Base-by-base conservation (phyloP, 1,139 yeast genomes). In the Meyerozyma smithsonii region DNA sequence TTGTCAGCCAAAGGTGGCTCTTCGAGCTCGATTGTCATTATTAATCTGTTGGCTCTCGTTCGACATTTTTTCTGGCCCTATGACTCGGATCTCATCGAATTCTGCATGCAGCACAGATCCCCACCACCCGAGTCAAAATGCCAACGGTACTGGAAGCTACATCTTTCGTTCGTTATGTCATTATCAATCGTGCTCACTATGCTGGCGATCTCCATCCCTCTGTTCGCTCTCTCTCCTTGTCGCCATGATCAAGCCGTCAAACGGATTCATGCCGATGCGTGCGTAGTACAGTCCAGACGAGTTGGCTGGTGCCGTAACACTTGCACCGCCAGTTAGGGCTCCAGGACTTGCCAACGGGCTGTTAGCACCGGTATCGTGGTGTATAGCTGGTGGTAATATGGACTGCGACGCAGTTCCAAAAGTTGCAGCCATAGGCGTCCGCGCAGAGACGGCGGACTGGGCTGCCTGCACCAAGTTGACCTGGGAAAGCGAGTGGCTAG, bases 21-120 rank as follows among this genome's bases (percentile, higher is more conserved):
- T 56, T 74, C 79, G 39, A 71, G 56, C 49, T 70, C 76, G 37
- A 71, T 55, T 15, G 72, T 56, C 74, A 69, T 69, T 16, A 17
- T 5, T 16, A 10, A 11, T 10, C 12, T 10, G 15, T 11, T 17
- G 15, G 10, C 23, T 30, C 10, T n/a, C 11, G 6, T 6, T 6
- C 20, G 34, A 30, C 8, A 17, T 5, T 30, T 30, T 30, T 30
- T 30, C 34, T 4, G 8, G 30, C n/a, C 7, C 12, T 30, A 16
- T 30, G 34, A 15, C 21, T 18, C 34, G 10, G 21, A 18, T 30
- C 34, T 18, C 21, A 17, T 18, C 34, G 21, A 12, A 30, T 11
- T 18, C 21, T 26, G 17, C 30, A 26, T 26, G 30, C 30, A 26
- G 30, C 30, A 15, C 30, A 14, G 12, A 26, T 10, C 15, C 17